phyloP scores from a whole-genome alignment of 2,329 filamentous ascomycete species.

The Graphilbum ipis-grandicollis region DNA sequence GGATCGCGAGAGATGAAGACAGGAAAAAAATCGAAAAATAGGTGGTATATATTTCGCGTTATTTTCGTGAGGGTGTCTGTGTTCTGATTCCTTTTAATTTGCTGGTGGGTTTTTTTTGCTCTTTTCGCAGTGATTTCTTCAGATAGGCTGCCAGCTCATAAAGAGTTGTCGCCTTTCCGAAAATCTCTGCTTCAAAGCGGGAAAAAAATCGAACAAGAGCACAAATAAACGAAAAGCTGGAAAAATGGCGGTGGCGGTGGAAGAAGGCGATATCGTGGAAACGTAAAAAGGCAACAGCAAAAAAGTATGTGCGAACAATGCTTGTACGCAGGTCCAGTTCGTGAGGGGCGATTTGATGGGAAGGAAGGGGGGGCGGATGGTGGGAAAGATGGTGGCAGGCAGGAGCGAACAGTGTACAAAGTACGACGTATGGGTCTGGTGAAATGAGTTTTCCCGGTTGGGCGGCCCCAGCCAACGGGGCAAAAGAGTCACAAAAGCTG shows the following conservation, averaged over 20 bases:
- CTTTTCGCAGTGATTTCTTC: too few species aligned
- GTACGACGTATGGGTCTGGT: conserved; percentile 7
- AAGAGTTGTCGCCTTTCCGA: too few species aligned
- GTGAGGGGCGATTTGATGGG: conserved; percentile 1
- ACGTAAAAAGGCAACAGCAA: conserved; percentile 2
- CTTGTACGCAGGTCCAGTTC: background rate
- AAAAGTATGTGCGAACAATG: background rate
- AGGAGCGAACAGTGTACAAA: too few species aligned
- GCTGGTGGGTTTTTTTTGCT: too few species aligned
- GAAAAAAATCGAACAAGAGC: background rate
- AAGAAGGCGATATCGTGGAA: background rate
- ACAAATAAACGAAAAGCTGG: background rate
- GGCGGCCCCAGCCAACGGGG: too few species aligned
- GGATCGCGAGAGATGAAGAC: conserved; percentile 2
- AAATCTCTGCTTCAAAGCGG: too few species aligned
- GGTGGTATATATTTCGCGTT: too few species aligned
- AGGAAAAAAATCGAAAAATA: too few species aligned
- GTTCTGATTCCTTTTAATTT: too few species aligned
- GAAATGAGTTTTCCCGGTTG: conserved; percentile 10
- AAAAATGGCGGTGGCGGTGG: background rate
- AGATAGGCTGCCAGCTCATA: too few species aligned
- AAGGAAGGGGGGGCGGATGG: conserved; percentile 3
- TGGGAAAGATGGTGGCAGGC: conserved; percentile 6
- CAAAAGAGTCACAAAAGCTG: too few species aligned
- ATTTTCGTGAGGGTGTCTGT: too few species aligned